Evolutionary conservation across 345 rosid genomes (phyloP).

Genomic region (Reutealis trisperma): DNA sequence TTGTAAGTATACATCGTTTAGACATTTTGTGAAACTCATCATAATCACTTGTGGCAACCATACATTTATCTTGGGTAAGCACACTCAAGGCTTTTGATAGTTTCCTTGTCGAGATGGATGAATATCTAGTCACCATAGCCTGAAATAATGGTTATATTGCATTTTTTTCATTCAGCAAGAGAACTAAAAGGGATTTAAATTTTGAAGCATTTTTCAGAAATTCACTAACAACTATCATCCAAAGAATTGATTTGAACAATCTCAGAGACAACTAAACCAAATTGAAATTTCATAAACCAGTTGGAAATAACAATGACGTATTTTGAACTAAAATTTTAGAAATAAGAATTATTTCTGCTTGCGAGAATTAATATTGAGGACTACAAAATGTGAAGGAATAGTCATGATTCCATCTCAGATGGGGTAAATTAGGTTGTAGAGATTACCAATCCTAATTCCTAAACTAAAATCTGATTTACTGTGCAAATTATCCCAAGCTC

Average conservation of each 20-base stretch:
- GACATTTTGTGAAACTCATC: constrained; percentile 67
- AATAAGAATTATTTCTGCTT: too few species aligned
- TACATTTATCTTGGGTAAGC: constrained; percentile 64
- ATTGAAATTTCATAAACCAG: not conserved
- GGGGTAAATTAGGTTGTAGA: too few species aligned
- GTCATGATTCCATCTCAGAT: not conserved
- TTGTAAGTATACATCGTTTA: constrained; percentile 57
- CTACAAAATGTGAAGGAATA: too few species aligned
- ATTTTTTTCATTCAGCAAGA: not conserved
- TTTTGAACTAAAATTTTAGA: not conserved
- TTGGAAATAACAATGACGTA: not conserved
- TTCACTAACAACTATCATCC: not conserved
- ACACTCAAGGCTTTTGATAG: constrained; percentile 65
- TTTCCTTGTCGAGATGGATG: constrained; percentile 78
- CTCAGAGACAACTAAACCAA: not conserved
- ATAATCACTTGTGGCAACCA: constrained; percentile 93
- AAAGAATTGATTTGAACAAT: not conserved
- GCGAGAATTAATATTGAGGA: not conserved
- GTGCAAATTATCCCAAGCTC: not conserved
- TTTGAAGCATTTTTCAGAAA: too few species aligned
- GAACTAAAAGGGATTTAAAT: not conserved
- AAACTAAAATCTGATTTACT: not conserved
- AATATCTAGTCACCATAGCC: constrained; percentile 84
- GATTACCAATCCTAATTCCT: not conserved
- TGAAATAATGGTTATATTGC: constrained; percentile 23